phyloP scores from a whole-genome alignment of 2,329 filamentous ascomycete species.

The Apiospora hydei region DNA sequence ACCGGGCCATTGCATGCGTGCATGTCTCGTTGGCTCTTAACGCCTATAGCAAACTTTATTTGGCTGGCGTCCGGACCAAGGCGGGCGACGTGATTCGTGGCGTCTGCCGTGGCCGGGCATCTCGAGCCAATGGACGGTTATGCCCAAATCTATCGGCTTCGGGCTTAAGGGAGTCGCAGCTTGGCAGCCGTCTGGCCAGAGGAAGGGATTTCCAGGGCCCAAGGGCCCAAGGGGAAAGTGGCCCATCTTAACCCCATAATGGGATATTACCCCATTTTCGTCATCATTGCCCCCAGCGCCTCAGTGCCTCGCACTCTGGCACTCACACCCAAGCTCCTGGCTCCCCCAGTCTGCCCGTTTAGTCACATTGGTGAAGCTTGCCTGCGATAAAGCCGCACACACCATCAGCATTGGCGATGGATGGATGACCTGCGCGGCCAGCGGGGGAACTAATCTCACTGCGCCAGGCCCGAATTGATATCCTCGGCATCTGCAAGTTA shows the following conservation, averaged over 20 bases:
- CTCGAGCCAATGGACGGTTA: not conserved
- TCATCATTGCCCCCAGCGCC: conserved; percentile 12
- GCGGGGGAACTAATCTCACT: not conserved
- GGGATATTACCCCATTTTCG: conserved; percentile 9
- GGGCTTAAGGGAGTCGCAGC: conserved; percentile 10
- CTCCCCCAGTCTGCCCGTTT: not conserved
- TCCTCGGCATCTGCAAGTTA: conserved; percentile 20
- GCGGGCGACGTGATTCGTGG: conserved; percentile 1
- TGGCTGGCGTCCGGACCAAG: not conserved
- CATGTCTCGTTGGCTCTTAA: not conserved
- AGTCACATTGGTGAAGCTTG: not conserved
- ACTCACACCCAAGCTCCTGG: not conserved
- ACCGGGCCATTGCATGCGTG: not conserved
- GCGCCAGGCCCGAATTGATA: not conserved
- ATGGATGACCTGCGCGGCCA: not conserved
- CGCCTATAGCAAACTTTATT: conserved; percentile 18
- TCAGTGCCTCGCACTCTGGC: not conserved
- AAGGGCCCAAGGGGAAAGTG: not conserved
- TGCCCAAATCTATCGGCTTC: not conserved
- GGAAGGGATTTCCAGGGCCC: not conserved
- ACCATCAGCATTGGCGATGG: not conserved
- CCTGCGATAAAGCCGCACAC: conserved; percentile 19
- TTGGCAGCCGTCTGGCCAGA: not conserved
- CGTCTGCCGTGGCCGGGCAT: not conserved
- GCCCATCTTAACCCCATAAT: conserved; percentile 4